Conservation (phyloP, 345 rosid genomes). For the Eucalyptus tenuipes region DNA sequence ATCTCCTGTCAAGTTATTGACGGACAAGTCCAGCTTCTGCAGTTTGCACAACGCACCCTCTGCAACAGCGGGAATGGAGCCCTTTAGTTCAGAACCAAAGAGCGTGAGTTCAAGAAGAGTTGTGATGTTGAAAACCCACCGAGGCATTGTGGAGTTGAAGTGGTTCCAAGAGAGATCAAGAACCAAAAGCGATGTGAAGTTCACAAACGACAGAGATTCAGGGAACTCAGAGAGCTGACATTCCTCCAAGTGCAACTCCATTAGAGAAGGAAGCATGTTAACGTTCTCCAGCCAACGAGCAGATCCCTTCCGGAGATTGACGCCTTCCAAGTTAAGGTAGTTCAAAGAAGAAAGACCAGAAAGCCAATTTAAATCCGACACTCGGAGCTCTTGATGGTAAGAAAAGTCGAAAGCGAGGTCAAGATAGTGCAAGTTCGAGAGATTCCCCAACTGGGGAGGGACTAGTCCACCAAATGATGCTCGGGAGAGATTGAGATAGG, state of each 20-base stretch:
- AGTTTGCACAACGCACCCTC: not conserved
- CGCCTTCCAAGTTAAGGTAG: not conserved
- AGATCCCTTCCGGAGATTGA: not conserved
- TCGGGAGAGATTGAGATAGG: conserved; percentile 11
- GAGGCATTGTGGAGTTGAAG: conserved; percentile 9
- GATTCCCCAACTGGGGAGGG: conserved; percentile 12
- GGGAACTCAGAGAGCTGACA: conserved; percentile 10
- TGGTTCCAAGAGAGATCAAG: conserved; percentile 12
- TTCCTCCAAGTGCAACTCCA: not conserved
- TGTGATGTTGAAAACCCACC: conserved; percentile 10
- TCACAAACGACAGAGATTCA: not conserved
- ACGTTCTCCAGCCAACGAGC: conserved; percentile 2
- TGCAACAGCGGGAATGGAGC: not conserved
- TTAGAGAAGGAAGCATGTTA: conserved; percentile 5
- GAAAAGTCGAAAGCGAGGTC: not conserved
- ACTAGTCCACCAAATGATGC: conserved; percentile 3
- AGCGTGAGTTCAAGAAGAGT: conserved; percentile 2
- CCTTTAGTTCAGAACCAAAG: not conserved
- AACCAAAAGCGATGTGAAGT: conserved; percentile 6
- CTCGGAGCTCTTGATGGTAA: not conserved
- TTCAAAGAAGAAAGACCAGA: conserved; percentile 3
- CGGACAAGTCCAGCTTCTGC: not conserved
- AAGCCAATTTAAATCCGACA: conserved; percentile 6
- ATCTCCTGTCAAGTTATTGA: not conserved
- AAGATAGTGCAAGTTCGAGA: conserved; percentile 8